Conservation (phyloP, 257 asterid species). For the Capsicum chinense region DNA sequence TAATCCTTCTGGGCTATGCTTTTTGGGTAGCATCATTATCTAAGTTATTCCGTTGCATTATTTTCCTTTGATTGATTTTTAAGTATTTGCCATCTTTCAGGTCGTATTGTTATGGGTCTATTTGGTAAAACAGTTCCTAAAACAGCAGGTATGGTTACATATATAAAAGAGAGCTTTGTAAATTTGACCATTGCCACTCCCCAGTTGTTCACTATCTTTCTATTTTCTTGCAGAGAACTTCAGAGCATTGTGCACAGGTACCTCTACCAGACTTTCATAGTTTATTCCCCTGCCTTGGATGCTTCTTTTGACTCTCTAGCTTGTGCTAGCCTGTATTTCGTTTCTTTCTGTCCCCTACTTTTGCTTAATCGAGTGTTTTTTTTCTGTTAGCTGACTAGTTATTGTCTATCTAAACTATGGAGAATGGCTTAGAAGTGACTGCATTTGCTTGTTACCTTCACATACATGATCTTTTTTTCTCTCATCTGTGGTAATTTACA, state of each 20-base stretch:
- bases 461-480: neutral
- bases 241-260: constrained; percentile 94
- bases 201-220: constrained; percentile 32
- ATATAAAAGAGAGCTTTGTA: neutral
- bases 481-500: neutral
- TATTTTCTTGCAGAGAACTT: constrained; percentile 74
- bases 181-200: constrained; percentile 18
- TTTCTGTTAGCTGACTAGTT: neutral
- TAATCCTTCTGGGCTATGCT: neutral
- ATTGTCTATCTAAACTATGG: neutral
- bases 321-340: neutral
- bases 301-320: neutral
- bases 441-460: neutral
- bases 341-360: neutral
- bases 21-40: neutral
- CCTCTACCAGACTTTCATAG: constrained; percentile 2
- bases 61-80: neutral
- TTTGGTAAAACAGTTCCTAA: constrained; percentile 94
- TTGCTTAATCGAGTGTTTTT: neutral
- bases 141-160: constrained; percentile 70
- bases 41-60: neutral
- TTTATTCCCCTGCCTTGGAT: constrained; percentile 10
- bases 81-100: constrained; percentile 45
- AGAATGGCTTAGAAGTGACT: neutral
- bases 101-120: constrained; percentile 90